Percentiles rank a stretch among this genome's conserved stretches.
Conservation (phyloP, 768 basidiomycete genomes). For the Rhodosporidiobolus sp. region DNA sequence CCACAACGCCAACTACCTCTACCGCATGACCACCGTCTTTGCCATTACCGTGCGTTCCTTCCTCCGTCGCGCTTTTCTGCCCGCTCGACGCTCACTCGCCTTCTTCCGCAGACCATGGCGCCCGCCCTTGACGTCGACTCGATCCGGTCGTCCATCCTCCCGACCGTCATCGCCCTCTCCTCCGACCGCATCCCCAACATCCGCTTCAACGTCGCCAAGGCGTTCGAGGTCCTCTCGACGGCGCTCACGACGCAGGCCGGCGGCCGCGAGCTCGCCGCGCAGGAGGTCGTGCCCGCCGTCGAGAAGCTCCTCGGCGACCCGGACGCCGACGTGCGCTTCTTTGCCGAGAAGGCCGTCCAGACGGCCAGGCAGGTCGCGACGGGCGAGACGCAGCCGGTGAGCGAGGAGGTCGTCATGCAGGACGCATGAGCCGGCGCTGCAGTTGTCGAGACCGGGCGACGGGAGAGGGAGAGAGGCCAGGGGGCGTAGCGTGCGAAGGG, state of each 20-base stretch:
- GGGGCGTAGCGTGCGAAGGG: too few relatives aligned
- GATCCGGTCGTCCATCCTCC: constrained; percentile 76
- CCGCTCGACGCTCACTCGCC: not conserved
- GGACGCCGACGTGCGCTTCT: constrained; percentile 96
- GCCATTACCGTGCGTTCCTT: constrained; percentile 79
- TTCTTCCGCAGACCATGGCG: constrained; percentile 71
- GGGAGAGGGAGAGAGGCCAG: not conserved
- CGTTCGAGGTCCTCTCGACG: constrained; percentile 78
- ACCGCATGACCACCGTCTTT: constrained; percentile 97
- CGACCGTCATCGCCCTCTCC: constrained; percentile 74
- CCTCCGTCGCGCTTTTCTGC: not conserved
- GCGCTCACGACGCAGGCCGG: constrained; percentile 58
- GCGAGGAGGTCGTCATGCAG: constrained; percentile 37
- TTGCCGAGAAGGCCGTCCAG: constrained; percentile 66
- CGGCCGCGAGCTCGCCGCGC: constrained; percentile 69
- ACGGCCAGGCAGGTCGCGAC: constrained; percentile 28
- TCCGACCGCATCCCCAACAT: constrained; percentile 96
- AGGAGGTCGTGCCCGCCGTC: constrained; percentile 74
- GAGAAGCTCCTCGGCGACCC: constrained; percentile 80
- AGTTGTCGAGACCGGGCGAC: too few relatives aligned
- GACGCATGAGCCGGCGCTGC: constrained; percentile 23
- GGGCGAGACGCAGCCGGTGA: constrained; percentile 25
- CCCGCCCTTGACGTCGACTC: constrained; percentile 82
- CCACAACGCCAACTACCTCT: constrained; percentile 91
- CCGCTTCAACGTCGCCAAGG: constrained; percentile 97